phyloP scores from a whole-genome alignment of 169 alveolate genomes.

The Eimeria necatrix region DNA sequence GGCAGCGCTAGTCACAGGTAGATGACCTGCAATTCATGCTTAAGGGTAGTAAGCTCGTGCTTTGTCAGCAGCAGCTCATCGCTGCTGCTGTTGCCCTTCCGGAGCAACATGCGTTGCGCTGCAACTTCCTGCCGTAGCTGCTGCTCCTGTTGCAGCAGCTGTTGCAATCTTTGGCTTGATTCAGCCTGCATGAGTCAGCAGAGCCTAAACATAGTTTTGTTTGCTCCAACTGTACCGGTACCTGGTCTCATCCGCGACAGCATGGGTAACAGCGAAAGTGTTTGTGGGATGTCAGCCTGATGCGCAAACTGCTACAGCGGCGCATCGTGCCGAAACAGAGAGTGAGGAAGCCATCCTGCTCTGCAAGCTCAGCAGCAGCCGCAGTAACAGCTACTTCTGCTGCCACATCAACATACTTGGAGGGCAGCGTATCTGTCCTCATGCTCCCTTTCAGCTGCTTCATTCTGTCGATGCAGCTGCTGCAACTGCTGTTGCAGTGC shows the following conservation, averaged over 20 bases:
- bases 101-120: conserved; percentile 54
- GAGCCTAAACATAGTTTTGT: neutral
- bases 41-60: conserved; percentile 48
- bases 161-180: conserved; percentile 53
- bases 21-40: conserved; percentile 53
- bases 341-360: too few relatives aligned
- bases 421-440: conserved; percentile 47
- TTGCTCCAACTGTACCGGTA: too few relatives aligned
- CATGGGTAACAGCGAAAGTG: too few relatives aligned
- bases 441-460: conserved; percentile 41
- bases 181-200: conserved; percentile 35
- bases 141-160: conserved; percentile 57
- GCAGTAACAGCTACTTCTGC: neutral
- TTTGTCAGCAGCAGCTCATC: conserved; percentile 55
- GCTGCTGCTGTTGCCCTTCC: conserved; percentile 62
- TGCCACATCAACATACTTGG: neutral
- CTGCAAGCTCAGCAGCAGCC: neutral
- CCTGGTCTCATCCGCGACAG: too few relatives aligned
- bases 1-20: neutral
- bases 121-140: conserved; percentile 64
- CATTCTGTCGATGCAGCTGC: conserved; percentile 42
- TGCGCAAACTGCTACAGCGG: too few relatives aligned
- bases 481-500: conserved; percentile 57
- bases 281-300: too few relatives aligned
- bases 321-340: too few relatives aligned